Conservation (phyloP, 768 basidiomycete species). For the Hygrophorus russula region DNA sequence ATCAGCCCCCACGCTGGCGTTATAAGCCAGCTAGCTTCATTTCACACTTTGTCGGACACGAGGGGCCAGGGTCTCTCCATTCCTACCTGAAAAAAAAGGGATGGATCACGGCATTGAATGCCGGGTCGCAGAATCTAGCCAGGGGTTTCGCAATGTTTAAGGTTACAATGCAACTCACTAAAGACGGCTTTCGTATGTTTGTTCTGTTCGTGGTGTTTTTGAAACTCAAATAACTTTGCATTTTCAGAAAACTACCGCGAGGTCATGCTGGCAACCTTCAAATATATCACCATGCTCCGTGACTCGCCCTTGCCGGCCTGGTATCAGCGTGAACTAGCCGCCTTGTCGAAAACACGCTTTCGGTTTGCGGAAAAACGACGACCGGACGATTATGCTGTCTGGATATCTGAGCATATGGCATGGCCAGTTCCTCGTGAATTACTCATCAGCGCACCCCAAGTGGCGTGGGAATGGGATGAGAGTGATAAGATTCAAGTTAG, state of each 20-base stretch:
- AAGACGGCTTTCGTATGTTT: slow-evolving; percentile 71
- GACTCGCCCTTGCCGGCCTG: slow-evolving; percentile 48
- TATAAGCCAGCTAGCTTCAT: slow-evolving; percentile 71
- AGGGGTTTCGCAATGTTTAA: slow-evolving; percentile 89
- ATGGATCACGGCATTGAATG: slow-evolving; percentile 69
- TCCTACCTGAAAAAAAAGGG: slow-evolving; percentile 85
- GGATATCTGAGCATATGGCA: slow-evolving; percentile 62
- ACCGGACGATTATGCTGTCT: slow-evolving; percentile 71
- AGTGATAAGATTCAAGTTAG: slow-evolving; percentile 34
- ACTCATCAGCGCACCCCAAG: slow-evolving; percentile 56
- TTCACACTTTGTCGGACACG: slow-evolving; percentile 80
- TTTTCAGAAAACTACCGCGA: slow-evolving; percentile 60
- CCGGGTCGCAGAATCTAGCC: slow-evolving; percentile 59
- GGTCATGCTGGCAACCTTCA: slow-evolving; percentile 60
- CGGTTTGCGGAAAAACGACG: slow-evolving; percentile 77
- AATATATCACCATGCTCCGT: slow-evolving; percentile 66
- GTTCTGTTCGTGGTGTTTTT: background rate
- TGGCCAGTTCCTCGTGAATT: slow-evolving; percentile 77
- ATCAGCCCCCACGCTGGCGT: slow-evolving; percentile 64
- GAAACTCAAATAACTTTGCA: background rate
- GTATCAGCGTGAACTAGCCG: slow-evolving; percentile 67
- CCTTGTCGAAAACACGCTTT: slow-evolving; percentile 66
- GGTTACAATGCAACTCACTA: slow-evolving; percentile 68
- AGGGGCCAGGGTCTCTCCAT: slow-evolving; percentile 84
- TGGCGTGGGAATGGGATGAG: slow-evolving; percentile 67